phyloP scores from a whole-genome alignment of 148 eudicot genomes.

The Rhododendron vialii region DNA sequence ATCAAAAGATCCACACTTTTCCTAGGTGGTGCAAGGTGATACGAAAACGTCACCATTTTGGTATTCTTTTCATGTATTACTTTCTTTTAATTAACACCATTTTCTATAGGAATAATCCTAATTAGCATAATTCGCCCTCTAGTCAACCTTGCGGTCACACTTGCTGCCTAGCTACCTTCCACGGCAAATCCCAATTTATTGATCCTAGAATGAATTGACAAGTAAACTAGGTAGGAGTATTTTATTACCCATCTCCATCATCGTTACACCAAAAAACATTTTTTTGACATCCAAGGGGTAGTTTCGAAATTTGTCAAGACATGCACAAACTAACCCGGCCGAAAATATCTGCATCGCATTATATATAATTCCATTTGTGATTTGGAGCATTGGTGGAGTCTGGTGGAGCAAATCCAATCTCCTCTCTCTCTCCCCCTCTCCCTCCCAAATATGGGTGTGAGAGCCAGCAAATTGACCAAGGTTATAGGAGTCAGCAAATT shows the following conservation, averaged over 20 bases:
- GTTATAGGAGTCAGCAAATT: background rate
- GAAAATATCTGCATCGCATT: background rate
- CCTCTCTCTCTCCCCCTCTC: background rate
- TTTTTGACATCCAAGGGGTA: background rate
- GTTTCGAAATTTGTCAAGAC: background rate
- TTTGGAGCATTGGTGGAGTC: background rate
- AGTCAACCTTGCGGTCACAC: background rate
- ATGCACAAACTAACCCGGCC: background rate
- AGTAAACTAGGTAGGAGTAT: background rate
- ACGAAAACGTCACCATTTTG: background rate
- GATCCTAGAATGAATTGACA: background rate
- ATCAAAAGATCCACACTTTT: background rate
- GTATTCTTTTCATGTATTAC: background rate
- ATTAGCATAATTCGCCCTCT: background rate
- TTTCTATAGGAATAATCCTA: background rate
- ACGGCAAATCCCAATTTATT: background rate
- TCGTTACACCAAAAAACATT: background rate
- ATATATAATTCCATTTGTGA: background rate
- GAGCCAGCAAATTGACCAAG: conserved; percentile 11
- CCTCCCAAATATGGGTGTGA: background rate
- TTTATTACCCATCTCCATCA: background rate
- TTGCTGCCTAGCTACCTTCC: background rate
- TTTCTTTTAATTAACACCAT: background rate
- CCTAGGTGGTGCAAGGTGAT: background rate
- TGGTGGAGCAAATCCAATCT: background rate